Evolutionary conservation across 345 rosid species (phyloP).

Genomic region (Aquilaria sinensis): DNA sequence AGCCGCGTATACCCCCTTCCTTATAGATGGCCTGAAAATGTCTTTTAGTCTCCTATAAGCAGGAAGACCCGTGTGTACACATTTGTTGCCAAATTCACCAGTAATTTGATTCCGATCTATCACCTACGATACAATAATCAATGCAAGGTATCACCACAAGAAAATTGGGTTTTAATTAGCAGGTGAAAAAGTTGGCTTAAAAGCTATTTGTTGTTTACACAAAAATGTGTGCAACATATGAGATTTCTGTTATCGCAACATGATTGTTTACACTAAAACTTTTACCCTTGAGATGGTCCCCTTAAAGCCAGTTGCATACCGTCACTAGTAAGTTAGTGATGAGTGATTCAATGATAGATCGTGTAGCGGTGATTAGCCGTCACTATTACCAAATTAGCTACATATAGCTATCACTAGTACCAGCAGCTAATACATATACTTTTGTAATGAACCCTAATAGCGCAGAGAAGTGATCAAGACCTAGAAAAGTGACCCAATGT

Average conservation of each 20-base stretch:
- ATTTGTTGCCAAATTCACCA: slow-evolving; percentile 21
- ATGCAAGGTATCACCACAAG: too few species aligned
- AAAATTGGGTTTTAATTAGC: not conserved
- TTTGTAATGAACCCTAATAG: too few species aligned
- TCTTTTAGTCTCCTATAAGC: slow-evolving; percentile 63
- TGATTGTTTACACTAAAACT: not conserved
- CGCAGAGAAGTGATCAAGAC: too few species aligned
- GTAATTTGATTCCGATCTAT: slow-evolving; percentile 32
- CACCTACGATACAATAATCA: slow-evolving; percentile 32
- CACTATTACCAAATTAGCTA: too few species aligned
- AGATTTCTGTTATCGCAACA: too few species aligned
- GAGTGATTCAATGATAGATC: too few species aligned
- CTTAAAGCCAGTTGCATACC: not conserved
- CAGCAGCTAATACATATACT: too few species aligned
- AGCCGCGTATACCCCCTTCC: slow-evolving; percentile 67
- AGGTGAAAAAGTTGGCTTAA: not conserved
- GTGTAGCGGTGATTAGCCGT: too few species aligned
- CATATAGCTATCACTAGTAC: too few species aligned
- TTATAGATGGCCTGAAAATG: slow-evolving; percentile 58
- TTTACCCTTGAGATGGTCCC: not conserved
- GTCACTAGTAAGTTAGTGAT: not conserved
- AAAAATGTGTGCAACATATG: too few species aligned
- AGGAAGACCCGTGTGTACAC: slow-evolving; percentile 38
- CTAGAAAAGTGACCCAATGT: too few species aligned
- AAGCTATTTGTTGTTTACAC: too few species aligned